Percentiles rank a stretch among this genome's conserved stretches.
phyloP scores from a whole-genome alignment of 1,284 basidiomycete species.

The Exsudoporus floridanus region DNA sequence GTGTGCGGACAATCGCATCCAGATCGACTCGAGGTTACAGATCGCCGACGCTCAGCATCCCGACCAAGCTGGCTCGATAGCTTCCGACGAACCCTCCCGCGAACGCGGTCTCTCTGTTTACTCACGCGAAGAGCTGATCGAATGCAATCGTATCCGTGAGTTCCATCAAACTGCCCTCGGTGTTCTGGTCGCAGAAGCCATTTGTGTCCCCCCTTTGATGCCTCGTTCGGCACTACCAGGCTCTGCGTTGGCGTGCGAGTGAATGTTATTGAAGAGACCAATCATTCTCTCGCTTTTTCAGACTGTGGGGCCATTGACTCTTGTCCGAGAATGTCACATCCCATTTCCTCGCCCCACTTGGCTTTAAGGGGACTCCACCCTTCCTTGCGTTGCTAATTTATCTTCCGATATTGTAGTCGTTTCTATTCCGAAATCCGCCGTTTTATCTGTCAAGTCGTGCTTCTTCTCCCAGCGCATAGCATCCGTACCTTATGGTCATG shows the following conservation, averaged over 20 bases:
- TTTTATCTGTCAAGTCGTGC: slow-evolving; percentile 64
- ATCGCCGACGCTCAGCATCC: slow-evolving; percentile 28
- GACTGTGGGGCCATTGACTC: background rate
- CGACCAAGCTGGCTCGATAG: background rate
- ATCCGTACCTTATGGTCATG: slow-evolving; percentile 50
- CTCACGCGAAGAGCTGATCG: slow-evolving; percentile 40
- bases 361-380: background rate
- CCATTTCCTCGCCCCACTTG: background rate
- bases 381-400: slow-evolving; percentile 16
- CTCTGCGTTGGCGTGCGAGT: background rate
- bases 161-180: slow-evolving; percentile 19
- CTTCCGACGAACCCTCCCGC: slow-evolving; percentile 14
- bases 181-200: slow-evolving; percentile 5
- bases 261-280: background rate
- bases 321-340: background rate
- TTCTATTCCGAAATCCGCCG: slow-evolving; percentile 59
- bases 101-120: slow-evolving; percentile 41
- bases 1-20: slow-evolving; percentile 46
- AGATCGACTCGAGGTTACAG: slow-evolving; percentile 47
- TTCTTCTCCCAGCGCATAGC: slow-evolving; percentile 44
- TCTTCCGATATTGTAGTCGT: slow-evolving; percentile 49
- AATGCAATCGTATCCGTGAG: slow-evolving; percentile 42
- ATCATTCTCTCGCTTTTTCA: slow-evolving; percentile 3
- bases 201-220: background rate
- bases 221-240: background rate